Evolutionary conservation across 768 basidiomycete species (phyloP), one percentile per base, ranked within the genome.

Genomic region (Boletus pseudopeckii): DNA sequence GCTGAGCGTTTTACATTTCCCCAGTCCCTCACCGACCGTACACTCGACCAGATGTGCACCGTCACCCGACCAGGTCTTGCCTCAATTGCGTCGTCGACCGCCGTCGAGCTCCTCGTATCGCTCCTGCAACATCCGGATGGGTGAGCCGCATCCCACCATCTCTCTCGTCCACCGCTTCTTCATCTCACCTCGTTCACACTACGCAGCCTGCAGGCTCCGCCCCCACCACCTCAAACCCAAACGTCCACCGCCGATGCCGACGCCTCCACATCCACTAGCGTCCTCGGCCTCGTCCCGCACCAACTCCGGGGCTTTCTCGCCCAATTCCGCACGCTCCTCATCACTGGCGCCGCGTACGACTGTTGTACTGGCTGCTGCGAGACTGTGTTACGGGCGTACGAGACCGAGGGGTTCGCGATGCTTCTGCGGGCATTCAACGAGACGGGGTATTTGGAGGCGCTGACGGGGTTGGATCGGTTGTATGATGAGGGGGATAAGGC

Each of bases 1-100:
- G 1, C 20, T 14, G 46, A 18, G 18, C 24, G 13, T 5, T 18
- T 30, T 38, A 43, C 43, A 2, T 14, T 15, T 18, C 1, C 6
- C 20, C 55, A 80, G 85, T 83, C 82, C 3, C 71, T 89, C 40
- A 88, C 90, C 1, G 96, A 98, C 67, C 81, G 94, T 39, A 96
- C 95, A 4, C 80, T 98, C 14, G 97, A 98, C 69, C 96, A 98
- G 69, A 98, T 98, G 96, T 99, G 97, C 67, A 98, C 97, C 1
- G 97, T 99, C 30, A 98, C 96, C 0, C 77, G 97, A 20, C 97
- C 97, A 0, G 96, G 96, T 0, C 78, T 98, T 2, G 97, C 96
- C 0, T 84, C 92, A 0, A 92, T 98, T 48, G 97, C 97, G 0
- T 83, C 90, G 2, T 87, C 95, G 1, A 90, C 88, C 0, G 94